These are phyloP conservation scores for Scutellaria galericulata DNA, from an alignment of 257 asterid genomes.

Conservation along the genomic window DNA sequence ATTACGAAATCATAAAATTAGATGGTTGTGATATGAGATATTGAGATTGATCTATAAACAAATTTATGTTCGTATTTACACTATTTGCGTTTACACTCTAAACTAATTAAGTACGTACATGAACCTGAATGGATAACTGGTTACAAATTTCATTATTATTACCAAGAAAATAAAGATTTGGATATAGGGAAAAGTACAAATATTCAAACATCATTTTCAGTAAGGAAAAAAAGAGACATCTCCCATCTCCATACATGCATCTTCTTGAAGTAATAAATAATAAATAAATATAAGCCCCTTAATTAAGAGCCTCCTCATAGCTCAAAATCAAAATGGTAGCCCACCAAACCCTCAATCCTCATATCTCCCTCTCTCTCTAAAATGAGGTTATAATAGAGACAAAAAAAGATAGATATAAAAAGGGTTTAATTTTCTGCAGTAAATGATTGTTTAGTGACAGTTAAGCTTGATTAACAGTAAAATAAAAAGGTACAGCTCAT, in stretches of 20 bases:
- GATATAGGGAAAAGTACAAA: not conserved
- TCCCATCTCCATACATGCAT: constrained; percentile 7
- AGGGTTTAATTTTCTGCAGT: not conserved
- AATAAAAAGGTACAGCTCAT: no score
- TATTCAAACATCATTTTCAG: constrained; percentile 15
- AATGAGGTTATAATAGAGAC: no score
- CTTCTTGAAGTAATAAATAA: not conserved
- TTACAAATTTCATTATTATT: not conserved
- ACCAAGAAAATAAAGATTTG: not conserved
- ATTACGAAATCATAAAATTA: no score
- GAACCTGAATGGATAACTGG: not conserved
- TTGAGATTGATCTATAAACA: no score
- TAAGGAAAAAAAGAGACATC: not conserved
- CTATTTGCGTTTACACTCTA: not conserved
- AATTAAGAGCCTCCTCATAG: not conserved
- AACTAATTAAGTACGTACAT: not conserved
- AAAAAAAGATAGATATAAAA: no score
- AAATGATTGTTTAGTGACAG: not conserved
- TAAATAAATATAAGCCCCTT: not conserved
- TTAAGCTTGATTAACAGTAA: no score
- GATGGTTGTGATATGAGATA: no score
- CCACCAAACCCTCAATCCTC: constrained; percentile 3
- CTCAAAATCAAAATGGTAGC: constrained; percentile 2
- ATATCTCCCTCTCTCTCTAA: no score
- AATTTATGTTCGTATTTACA: no score